Percentiles rank a stretch among this genome's conserved stretches.
Conservation (phyloP, 768 basidiomycete genomes). For the Holtermannia corniformis region DNA sequence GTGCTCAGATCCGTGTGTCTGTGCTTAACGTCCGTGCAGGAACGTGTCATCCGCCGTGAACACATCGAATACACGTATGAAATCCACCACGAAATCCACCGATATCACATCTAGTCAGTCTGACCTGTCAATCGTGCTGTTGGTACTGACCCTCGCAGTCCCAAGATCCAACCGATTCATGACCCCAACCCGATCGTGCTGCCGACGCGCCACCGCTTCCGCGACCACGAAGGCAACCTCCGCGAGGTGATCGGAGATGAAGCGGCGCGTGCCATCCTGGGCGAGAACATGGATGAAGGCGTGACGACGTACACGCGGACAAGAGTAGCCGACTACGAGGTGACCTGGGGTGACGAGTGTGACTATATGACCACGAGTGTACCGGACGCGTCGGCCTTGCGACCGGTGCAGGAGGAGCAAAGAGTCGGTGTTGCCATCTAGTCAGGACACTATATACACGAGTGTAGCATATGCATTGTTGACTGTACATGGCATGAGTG, state of each 20-base stretch:
- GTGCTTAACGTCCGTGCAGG: slow-evolving; percentile 12
- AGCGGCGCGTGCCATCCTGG: slow-evolving; percentile 36
- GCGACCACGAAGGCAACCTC: slow-evolving; percentile 24
- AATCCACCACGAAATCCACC: slow-evolving; percentile 34
- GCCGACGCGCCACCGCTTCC: slow-evolving; percentile 33
- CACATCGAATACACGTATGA: slow-evolving; percentile 25
- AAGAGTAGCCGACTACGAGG: neutral
- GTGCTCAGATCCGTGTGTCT: neutral
- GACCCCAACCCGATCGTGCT: slow-evolving; percentile 35
- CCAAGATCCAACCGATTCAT: slow-evolving; percentile 36
- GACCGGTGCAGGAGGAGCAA: neutral
- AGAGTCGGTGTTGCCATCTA: neutral
- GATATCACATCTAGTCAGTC: slow-evolving; percentile 37
- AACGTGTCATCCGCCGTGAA: slow-evolving; percentile 27
- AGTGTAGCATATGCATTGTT: neutral
- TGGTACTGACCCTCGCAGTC: slow-evolving; percentile 11
- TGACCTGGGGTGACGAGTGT: neutral
- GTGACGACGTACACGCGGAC: neutral
- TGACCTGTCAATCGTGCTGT: neutral
- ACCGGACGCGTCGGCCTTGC: neutral
- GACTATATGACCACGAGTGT: too few species aligned
- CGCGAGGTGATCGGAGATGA: slow-evolving; percentile 38
- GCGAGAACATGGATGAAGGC: slow-evolving; percentile 11
- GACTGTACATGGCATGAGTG: neutral
- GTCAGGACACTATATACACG: neutral